Evolutionary conservation across 2,329 filamentous ascomycete species (phyloP).

Genomic region (Aspergillus caelatus): DNA sequence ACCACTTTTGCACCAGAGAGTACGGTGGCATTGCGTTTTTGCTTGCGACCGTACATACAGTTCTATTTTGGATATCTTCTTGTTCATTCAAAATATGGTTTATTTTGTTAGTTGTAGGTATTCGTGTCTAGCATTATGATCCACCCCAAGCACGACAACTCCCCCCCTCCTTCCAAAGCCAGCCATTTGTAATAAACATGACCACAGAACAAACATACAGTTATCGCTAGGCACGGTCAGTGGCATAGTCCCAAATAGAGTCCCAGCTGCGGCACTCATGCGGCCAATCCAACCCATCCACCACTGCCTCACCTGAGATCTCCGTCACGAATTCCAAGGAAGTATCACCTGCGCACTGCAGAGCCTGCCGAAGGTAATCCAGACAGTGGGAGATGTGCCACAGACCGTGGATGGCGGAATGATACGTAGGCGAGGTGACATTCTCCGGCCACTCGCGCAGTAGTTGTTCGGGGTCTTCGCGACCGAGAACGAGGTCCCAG

Average conservation of each 20-base stretch:
- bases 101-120: too few species aligned
- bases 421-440: not conserved
- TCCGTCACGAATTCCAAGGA: not conserved
- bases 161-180: too few species aligned
- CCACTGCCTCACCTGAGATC: not conserved
- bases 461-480: not conserved
- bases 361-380: not conserved
- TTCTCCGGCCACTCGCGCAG: not conserved
- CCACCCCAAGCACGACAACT: too few species aligned
- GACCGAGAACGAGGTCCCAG: not conserved
- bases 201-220: too few species aligned
- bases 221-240: too few species aligned
- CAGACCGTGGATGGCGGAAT: not conserved
- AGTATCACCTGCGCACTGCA: conserved; percentile 1
- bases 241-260: conserved; percentile 1
- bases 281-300: not conserved
- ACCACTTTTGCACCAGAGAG: too few species aligned
- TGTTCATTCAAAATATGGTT: too few species aligned
- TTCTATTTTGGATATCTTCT: too few species aligned
- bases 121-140: too few species aligned
- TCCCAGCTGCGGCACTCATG: not conserved
- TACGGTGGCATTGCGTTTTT: too few species aligned
- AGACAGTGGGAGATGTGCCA: not conserved
- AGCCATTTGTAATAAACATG: too few species aligned
- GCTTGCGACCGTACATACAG: too few species aligned